phyloP scores from a whole-genome alignment of 1,284 basidiomycete genomes.

The Leccinum subspadiceum region DNA sequence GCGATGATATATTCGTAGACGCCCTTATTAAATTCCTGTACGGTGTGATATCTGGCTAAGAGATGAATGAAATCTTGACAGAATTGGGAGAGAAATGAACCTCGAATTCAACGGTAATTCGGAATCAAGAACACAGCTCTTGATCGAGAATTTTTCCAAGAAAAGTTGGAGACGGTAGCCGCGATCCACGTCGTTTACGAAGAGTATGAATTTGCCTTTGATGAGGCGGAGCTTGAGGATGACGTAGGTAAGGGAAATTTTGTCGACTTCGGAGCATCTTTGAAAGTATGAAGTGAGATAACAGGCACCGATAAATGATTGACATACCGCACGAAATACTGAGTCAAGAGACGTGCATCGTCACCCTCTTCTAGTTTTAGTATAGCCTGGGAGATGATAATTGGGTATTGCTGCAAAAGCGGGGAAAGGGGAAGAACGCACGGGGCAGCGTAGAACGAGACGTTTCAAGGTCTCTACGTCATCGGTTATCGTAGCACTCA shows the following conservation, averaged over 20 bases:
- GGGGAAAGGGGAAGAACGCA: slow-evolving; percentile 38
- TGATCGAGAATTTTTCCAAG: slow-evolving; percentile 96
- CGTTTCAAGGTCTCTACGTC: slow-evolving; percentile 93
- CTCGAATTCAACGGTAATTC: slow-evolving; percentile 94
- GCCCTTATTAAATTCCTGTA: slow-evolving; percentile 99
- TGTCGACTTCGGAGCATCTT: slow-evolving; percentile 91
- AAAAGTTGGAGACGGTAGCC: slow-evolving; percentile 95
- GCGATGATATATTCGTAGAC: slow-evolving; percentile 99
- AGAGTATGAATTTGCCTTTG: slow-evolving; percentile 94
- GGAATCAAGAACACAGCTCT: slow-evolving; percentile 94
- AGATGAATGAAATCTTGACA: slow-evolving; percentile 4
- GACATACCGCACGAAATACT: slow-evolving; percentile 76
- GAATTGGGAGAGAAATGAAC: slow-evolving; percentile 29
- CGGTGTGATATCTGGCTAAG: slow-evolving; percentile 80
- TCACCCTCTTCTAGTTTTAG: slow-evolving; percentile 86
- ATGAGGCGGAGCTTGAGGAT: slow-evolving; percentile 94
- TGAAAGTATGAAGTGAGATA: slow-evolving; percentile 3
- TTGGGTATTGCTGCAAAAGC: background rate
- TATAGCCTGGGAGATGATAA: slow-evolving; percentile 58
- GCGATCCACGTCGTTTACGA: slow-evolving; percentile 96
- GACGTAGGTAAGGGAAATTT: slow-evolving; percentile 91
- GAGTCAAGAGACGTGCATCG: slow-evolving; percentile 76
- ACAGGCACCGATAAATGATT: background rate
- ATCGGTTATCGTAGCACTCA: slow-evolving; percentile 99
- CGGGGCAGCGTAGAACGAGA: slow-evolving; percentile 83